Conservation (phyloP, 768 basidiomycete species). For the Strobilomyces confusus region DNA sequence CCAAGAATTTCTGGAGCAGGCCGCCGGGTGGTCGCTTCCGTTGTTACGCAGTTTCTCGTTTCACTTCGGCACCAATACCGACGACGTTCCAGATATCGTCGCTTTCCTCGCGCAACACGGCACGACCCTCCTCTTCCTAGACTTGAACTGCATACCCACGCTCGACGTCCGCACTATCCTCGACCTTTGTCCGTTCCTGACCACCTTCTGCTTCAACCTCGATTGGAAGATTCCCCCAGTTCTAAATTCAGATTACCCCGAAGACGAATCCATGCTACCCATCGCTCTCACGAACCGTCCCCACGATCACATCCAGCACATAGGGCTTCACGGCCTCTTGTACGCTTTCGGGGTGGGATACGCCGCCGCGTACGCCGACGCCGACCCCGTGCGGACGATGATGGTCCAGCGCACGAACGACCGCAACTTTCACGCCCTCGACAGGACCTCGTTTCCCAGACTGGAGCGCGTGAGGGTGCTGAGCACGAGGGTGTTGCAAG, state of each 20-base stretch:
- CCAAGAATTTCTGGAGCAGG: conserved; percentile 67
- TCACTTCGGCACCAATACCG: conserved; percentile 35
- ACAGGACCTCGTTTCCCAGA: conserved; percentile 58
- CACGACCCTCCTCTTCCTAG: conserved; percentile 54
- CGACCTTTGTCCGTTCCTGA: conserved; percentile 58
- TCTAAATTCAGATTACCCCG: conserved; percentile 10
- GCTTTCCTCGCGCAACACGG: conserved; percentile 63
- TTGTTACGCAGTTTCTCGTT: conserved; percentile 55
- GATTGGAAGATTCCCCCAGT: conserved; percentile 58
- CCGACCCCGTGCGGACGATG: conserved; percentile 41
- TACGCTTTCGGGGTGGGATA: conserved; percentile 67
- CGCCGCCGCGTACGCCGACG: conserved; percentile 39
- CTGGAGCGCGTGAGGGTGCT: conserved; percentile 58
- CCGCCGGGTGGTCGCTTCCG: conserved; percentile 62
- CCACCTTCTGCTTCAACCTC: conserved; percentile 65
- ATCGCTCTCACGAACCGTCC: conserved; percentile 46
- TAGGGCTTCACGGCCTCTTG: conserved; percentile 66
- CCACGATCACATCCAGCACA: conserved; percentile 52
- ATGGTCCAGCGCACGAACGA: conserved; percentile 60
- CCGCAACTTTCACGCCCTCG: conserved; percentile 51
- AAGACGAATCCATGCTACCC: conserved; percentile 31
- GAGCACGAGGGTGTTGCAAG: conserved; percentile 49
- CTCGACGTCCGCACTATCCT: conserved; percentile 59
- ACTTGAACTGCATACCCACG: conserved; percentile 54
- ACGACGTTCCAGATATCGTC: conserved; percentile 54